These are phyloP conservation scores for Protomyces lactucae-debilis DNA, from an alignment of 1,139 yeast species.

Conservation along the genomic window DNA sequence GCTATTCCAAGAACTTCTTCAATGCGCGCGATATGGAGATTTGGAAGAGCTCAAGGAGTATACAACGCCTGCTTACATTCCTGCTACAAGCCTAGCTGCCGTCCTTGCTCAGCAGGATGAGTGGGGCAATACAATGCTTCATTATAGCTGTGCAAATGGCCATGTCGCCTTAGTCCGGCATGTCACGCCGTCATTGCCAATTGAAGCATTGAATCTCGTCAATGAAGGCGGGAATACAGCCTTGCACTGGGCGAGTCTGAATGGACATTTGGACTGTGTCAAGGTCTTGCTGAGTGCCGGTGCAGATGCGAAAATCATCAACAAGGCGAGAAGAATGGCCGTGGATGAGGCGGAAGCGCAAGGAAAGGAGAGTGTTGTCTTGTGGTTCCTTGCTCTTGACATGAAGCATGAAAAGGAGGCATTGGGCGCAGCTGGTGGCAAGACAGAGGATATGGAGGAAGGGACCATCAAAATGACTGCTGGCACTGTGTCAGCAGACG, in stretches of 20 bases:
- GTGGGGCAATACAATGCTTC: constrained; percentile 70
- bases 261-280: constrained; percentile 74
- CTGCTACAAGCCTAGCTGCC: constrained; percentile 25
- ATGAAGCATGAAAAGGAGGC: constrained; percentile 30
- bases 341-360: constrained; percentile 84
- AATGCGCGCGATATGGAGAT: constrained; percentile 85
- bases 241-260: constrained; percentile 90
- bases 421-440: constrained; percentile 12
- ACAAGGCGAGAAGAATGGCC: constrained; percentile 71
- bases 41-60: constrained; percentile 64
- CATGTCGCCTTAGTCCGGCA: constrained; percentile 42
- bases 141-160: constrained; percentile 95
- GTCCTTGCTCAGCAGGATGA: constrained; percentile 45
- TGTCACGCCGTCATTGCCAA: background rate
- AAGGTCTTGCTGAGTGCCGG: constrained; percentile 65
- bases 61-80: constrained; percentile 42
- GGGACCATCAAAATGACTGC: constrained; percentile 17
- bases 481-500: background rate
- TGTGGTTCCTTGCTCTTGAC: constrained; percentile 51
- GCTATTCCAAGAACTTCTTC: constrained; percentile 62
- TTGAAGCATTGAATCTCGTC: constrained; percentile 35
- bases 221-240: constrained; percentile 90
- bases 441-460: background rate
- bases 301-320: constrained; percentile 77
- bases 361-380: constrained; percentile 43